These are phyloP conservation scores for Macaranga tanarius DNA, from an alignment of 441 rosid species.

Conservation along the genomic window DNA sequence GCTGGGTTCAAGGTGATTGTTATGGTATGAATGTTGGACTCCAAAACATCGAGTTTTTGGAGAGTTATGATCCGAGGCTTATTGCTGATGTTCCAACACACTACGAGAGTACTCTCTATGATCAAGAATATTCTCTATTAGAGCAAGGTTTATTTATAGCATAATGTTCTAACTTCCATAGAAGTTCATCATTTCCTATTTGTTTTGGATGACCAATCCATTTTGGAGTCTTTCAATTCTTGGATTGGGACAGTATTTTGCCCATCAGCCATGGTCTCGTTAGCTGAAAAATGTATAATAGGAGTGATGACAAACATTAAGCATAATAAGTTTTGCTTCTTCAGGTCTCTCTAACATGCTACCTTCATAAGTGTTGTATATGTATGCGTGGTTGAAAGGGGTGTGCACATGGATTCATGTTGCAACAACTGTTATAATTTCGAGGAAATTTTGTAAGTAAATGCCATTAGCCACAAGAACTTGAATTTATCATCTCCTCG, in stretches of 20 bases:
- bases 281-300: slow-evolving; percentile 37
- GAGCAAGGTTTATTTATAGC: slow-evolving; percentile 69
- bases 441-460: slow-evolving; percentile 18
- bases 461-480: background rate
- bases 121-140: slow-evolving; percentile 57
- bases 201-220: slow-evolving; percentile 23
- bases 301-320: slow-evolving; percentile 29
- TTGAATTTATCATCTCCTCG: background rate
- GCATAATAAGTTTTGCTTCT: slow-evolving; percentile 35
- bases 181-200: slow-evolving; percentile 22
- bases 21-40: slow-evolving; percentile 49
- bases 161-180: slow-evolving; percentile 32
- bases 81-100: slow-evolving; percentile 48
- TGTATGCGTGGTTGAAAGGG: background rate
- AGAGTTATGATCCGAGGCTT: slow-evolving; percentile 38
- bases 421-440: background rate
- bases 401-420: background rate
- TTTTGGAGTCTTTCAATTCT: slow-evolving; percentile 24
- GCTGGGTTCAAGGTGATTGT: slow-evolving; percentile 54
- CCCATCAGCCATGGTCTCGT: slow-evolving; percentile 28
- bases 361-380: slow-evolving; percentile 17
- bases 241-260: slow-evolving; percentile 36
- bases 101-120: slow-evolving; percentile 49
- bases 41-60: slow-evolving; percentile 47
- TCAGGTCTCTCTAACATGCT: slow-evolving; percentile 21